A percentile compares a stretch with the other conserved stretches of the same genome.
phyloP scores from a whole-genome alignment of 352 stramenopile species.

The Globisporangium recalcitrans region DNA sequence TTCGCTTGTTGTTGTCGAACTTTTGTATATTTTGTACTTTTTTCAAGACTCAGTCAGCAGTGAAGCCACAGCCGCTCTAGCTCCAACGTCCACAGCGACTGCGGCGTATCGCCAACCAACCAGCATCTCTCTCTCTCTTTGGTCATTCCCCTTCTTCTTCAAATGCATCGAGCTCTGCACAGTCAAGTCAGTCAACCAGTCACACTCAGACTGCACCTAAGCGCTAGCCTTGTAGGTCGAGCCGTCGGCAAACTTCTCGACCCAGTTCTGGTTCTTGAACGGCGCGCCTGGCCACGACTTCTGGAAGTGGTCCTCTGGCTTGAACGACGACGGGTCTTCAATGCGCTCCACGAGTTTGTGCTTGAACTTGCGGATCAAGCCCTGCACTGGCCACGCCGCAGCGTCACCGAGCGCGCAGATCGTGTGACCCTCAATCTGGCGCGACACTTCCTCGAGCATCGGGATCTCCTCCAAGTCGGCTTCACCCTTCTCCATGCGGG shows the following conservation, averaged over 20 bases:
- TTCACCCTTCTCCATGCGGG: constrained; percentile 97
- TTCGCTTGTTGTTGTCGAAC: constrained; percentile 2
- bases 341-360: constrained; percentile 98
- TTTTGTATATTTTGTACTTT: constrained; percentile 16
- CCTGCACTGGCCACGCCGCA: constrained; percentile 99
- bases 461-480: constrained; percentile 98
- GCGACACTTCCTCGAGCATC: constrained; percentile 99
- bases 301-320: constrained; percentile 93
- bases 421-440: constrained; percentile 99
- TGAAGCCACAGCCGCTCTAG: neutral
- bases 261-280: constrained; percentile 95
- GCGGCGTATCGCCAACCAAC: no score
- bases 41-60: neutral
- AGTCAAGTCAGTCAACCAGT: no score
- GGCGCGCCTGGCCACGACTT: constrained; percentile 93
- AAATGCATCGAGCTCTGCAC: neutral
- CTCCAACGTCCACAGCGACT: neutral
- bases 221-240: constrained; percentile 84
- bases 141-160: neutral
- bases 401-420: constrained; percentile 99
- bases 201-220: constrained; percentile 24
- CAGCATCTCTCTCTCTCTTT: constrained; percentile 6
- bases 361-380: constrained; percentile 98
- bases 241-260: constrained; percentile 90
- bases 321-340: constrained; percentile 93